Evolutionary conservation across 192 early-diverging fungal species (phyloP), one percentile per base, ranked within the genome.

Genomic region (Funneliformis mosseae): DNA sequence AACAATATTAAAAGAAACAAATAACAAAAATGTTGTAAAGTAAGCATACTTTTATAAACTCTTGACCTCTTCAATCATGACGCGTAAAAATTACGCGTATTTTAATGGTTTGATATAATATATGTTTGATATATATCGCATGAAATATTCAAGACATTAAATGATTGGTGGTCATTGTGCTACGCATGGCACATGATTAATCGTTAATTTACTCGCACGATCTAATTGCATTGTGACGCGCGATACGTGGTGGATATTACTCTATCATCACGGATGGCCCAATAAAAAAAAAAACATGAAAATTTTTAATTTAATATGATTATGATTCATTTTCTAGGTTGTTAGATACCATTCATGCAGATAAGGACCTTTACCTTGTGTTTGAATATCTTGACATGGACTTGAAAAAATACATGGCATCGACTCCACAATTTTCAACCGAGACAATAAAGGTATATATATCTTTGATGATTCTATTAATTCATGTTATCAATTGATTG

Each of bases 321-420:
- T 66, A 5, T 41, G 41, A 5, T 33, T 55, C 67, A 11, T 6
- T 70, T 4, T 33, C 7, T 78, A 97, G 96, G 71, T 85, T 99
- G 64, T 66, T 95, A 33, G 97, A 99, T 81, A 93, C 97, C 67
- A 92, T 97, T 63, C 91, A 97, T 83, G 90, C 90, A 55, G 96
- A 97, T 39, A 88, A 88, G 27, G 95, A 95, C 81, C 90, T 99
- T 18, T 98, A 95, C 82, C 86, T 99, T 33, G 95, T 99, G 3
- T 98, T 99, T 86, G 98, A 99, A 83, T 99, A 92, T 80, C 83
- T 97, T 73, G 97, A 99, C 83, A 85, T 97, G 38, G 98, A 87
- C 69, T 74, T 87, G 11, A 87, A 82, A 77, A 81, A 78, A 61
- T 87, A 82, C 48, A 79, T 87, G 80, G 85, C 84, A 18, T 82